Base-by-base conservation (phyloP, 176 grass and related monocot genomes). In the Raddia guianensis region DNA sequence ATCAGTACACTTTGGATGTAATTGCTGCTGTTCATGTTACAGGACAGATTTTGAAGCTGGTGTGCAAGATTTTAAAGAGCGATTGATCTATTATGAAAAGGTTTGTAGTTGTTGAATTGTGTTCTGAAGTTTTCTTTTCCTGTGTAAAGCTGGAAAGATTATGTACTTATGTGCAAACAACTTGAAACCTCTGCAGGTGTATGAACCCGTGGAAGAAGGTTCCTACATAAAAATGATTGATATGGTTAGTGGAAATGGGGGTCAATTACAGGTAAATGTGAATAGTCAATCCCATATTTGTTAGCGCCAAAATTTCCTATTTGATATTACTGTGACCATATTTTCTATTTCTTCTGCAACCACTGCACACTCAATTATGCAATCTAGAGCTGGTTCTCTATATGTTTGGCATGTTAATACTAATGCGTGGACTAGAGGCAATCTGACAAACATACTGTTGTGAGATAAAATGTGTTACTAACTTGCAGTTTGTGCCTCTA, bases 141-240 rank as follows among this genome's bases (percentile, higher is more conserved):
- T 74, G 13, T 80, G 7, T 47, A 60, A 89, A 48, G 69, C 37
- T 80, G 40, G 63, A 66, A 86, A 21, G 20, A 9, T 61, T 84
- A 67, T 54, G 81, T 33, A 78, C 72, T 61, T 84, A 67, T 54
- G 81, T 33, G 81, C 72, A 48, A 66, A 77, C 19, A 68, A 65
- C 52, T 72, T 56, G 20, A 68, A 73, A 65, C 58, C 52, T 84
- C 32, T 83, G 32, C 82, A 98, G 96, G 88, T 88, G 15, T 95
- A 98, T 86, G 96, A 98, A 86, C 86, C 92, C 0, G 96, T 95
- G 19, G 86, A 95, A 81, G 92, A 98, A 84, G 96, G 96, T 50
- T 98, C 96, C 76, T 98, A 95, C 84, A 83, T 98, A 77, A 98
- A 98, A 88, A 95, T 93, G 96, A 91, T 98, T 14, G 96, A 98